A percentile compares a stretch with the other conserved stretches of the same genome.
Conservation (phyloP, 1,139 yeast species). For the Eremothecium cymbalariae region DNA sequence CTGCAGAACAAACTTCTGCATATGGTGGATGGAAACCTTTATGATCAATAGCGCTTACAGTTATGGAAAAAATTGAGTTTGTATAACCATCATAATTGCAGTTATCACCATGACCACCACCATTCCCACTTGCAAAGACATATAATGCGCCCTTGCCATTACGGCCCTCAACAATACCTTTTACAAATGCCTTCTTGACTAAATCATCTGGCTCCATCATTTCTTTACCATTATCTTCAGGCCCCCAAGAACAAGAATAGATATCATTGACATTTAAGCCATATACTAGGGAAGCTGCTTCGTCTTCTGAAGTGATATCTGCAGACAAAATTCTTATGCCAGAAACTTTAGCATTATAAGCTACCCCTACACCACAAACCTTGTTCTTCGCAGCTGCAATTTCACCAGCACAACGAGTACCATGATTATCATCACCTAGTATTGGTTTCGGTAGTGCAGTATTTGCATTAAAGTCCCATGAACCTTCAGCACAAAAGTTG, state of each 20-base stretch:
- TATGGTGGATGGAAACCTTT: slow-evolving; percentile 80
- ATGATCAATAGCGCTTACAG: slow-evolving; percentile 90
- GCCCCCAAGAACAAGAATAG: slow-evolving; percentile 98
- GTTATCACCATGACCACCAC: slow-evolving; percentile 73
- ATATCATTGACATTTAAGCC: slow-evolving; percentile 80
- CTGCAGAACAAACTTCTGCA: slow-evolving; percentile 91
- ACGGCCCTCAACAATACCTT: slow-evolving; percentile 83
- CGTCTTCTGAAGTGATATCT: slow-evolving; percentile 72
- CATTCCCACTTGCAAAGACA: slow-evolving; percentile 96
- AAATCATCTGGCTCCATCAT: slow-evolving; percentile 76
- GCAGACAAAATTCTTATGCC: slow-evolving; percentile 88
- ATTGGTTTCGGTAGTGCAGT: slow-evolving; percentile 70
- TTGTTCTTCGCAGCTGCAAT: slow-evolving; percentile 79
- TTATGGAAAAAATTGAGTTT: slow-evolving; percentile 87
- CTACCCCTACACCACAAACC: slow-evolving; percentile 92
- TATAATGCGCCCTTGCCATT: slow-evolving; percentile 74
- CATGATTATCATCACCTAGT: slow-evolving; percentile 81
- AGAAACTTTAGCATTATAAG: slow-evolving; percentile 75
- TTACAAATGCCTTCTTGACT: slow-evolving; percentile 72
- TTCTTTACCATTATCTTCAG: slow-evolving; percentile 83
- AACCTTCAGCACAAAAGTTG: slow-evolving; percentile 69
- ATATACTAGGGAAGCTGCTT: slow-evolving; percentile 79
- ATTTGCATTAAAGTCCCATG: slow-evolving; percentile 86
- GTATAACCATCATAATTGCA: slow-evolving; percentile 98
- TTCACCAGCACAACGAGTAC: slow-evolving; percentile 98